Evolutionary conservation across 345 rosid genomes (phyloP), one percentile per base, ranked within the genome.

Genomic region (Turnera subulata): DNA sequence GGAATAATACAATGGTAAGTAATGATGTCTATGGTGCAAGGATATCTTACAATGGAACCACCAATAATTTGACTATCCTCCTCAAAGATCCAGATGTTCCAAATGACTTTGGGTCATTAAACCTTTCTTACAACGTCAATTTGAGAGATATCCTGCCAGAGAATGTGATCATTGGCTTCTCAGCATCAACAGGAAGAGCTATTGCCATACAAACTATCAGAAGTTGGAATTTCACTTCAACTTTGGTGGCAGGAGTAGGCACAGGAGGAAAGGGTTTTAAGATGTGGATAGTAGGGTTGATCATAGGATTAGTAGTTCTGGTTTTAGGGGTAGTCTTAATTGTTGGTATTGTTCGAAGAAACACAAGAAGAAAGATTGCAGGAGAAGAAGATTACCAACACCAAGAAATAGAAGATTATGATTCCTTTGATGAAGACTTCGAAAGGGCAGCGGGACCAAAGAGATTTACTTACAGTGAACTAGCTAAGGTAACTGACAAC

Each of bases 401-500:
- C 10, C 46, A 50, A 4, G 65, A 22, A 17, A 59, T 57, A 11
- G 66, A 13, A 1, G 17, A 67, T 14, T 70, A 68, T 38, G 35
- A 33, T 12, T 69, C 55, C 0, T 63, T 73, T 23, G 77, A 81
- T 14, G 73, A 74, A 15, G 83, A 81, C 5, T 73, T 81, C 19
- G 79, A 73, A 47, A 71, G 62, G 37, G 83, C 83, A 21, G 61
- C 86, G 0, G 83, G 83, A 23, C 83, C 83, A 0, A 81, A 71
- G 58, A 69, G 61, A 66, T 81, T 76, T 72, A 62, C 74, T 15
- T 76, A 73, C 61, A 43, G 49, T 0, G 74, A 78, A 38, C 71
- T 81, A 20, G 56, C 33, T 50, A 57, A 46, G 2, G 83, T 81
- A 2, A 82, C 86, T 4, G 62, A 59, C 9, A 53, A 58, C 51